phyloP scores from a whole-genome alignment of 805 yeast species.

The Candida broadrunensis region DNA sequence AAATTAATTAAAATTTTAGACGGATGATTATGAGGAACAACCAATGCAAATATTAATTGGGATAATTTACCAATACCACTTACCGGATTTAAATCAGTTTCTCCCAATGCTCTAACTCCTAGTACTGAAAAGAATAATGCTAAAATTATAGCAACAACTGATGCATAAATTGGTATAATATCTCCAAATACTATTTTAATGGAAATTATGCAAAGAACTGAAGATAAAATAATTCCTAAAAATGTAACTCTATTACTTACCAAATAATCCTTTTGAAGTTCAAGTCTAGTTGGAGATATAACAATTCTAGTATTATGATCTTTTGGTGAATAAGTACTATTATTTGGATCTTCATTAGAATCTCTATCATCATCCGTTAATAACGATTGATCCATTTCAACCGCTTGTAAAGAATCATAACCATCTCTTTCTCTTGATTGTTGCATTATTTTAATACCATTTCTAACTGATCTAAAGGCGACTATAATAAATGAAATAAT shows the following conservation, averaged over 20 bases:
- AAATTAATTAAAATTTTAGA: constrained; percentile 81
- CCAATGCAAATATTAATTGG: constrained; percentile 79
- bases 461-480: constrained; percentile 39
- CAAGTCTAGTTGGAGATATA: not conserved
- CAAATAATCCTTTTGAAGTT: constrained; percentile 33
- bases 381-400: constrained; percentile 1
- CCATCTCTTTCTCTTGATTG: not conserved
- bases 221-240: constrained; percentile 63
- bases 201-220: constrained; percentile 63
- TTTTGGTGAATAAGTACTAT: constrained; percentile 3
- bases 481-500: constrained; percentile 74
- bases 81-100: constrained; percentile 95
- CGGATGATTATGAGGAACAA: constrained; percentile 72
- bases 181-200: constrained; percentile 68
- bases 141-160: constrained; percentile 62
- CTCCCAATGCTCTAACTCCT: constrained; percentile 94
- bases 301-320: not conserved
- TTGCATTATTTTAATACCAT: constrained; percentile 6
- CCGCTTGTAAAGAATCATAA: not conserved
- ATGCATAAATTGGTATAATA: constrained; percentile 68
- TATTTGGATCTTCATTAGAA: constrained; percentile 4
- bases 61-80: constrained; percentile 95
- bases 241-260: constrained; percentile 49
- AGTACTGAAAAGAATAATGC: constrained; percentile 79
- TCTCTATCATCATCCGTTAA: constrained; percentile 1